Evolutionary conservation across 2,329 filamentous ascomycete species (phyloP).

Genomic region (Diaporthe humulicola): DNA sequence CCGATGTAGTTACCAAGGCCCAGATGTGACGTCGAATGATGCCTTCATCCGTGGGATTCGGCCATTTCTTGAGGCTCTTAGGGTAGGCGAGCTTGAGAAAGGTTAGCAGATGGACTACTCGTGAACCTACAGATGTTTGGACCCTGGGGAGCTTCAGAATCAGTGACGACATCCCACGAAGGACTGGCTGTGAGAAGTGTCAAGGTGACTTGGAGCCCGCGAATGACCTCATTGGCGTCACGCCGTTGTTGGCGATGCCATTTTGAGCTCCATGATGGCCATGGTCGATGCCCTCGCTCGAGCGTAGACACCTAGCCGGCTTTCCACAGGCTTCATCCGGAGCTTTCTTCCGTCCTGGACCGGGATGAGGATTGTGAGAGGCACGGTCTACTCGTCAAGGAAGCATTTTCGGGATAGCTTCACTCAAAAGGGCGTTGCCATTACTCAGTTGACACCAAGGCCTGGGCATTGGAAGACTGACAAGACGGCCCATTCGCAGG

Average conservation of each 20-base stretch:
- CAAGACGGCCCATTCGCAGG: neutral
- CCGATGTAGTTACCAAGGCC: too few relatives aligned
- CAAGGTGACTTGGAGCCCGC: too few relatives aligned
- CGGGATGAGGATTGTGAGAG: neutral
- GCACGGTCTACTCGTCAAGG: neutral
- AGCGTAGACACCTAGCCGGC: neutral
- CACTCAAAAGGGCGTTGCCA: neutral
- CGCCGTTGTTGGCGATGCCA: neutral
- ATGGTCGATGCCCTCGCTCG: neutral
- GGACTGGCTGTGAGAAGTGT: neutral
- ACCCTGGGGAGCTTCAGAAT: neutral
- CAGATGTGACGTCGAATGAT: neutral
- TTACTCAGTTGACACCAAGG: neutral
- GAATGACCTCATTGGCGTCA: neutral
- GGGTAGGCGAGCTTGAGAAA: neutral
- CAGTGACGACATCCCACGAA: neutral
- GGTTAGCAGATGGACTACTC: neutral
- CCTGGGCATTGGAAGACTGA: too few relatives aligned
- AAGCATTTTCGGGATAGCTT: neutral
- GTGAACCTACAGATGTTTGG: neutral
- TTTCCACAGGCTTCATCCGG: neutral
- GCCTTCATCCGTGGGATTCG: neutral
- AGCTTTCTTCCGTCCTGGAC: neutral
- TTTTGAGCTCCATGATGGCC: neutral
- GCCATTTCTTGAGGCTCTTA: neutral